Conservation (phyloP, 2,329 filamentous ascomycete species). For the Talaromyces sp. region DNA sequence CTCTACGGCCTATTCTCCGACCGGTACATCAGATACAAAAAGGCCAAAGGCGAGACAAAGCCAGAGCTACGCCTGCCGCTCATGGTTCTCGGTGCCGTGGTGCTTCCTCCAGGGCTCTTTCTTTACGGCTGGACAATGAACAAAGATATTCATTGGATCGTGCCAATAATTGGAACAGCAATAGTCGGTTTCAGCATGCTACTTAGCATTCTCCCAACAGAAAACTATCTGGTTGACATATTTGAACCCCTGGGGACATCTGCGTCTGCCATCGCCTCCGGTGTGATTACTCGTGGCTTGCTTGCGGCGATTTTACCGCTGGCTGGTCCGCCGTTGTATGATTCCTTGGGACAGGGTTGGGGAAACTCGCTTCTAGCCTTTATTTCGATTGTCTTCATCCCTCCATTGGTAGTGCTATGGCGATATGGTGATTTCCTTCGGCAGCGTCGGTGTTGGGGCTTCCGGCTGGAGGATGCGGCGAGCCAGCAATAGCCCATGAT, state of each 20-base stretch:
- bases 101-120: constrained; percentile 34
- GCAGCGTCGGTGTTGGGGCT: no score
- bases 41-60: constrained; percentile 1
- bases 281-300: constrained; percentile 47
- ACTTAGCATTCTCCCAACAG: constrained; percentile 40
- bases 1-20: constrained; percentile 41
- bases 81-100: constrained; percentile 15
- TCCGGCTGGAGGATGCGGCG: no score
- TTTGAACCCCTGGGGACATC: constrained; percentile 32
- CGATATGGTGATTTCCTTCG: constrained; percentile 16
- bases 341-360: constrained; percentile 38
- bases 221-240: constrained; percentile 56
- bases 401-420: constrained; percentile 20
- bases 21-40: constrained; percentile 5
- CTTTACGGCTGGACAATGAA: constrained; percentile 52
- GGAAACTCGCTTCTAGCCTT: constrained; percentile 49
- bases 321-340: constrained; percentile 47
- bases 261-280: constrained; percentile 44
- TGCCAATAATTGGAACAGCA: constrained; percentile 49
- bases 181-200: constrained; percentile 49
- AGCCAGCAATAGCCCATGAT: no score
- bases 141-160: constrained; percentile 47
- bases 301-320: constrained; percentile 54
- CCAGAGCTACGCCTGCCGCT: constrained; percentile 8
- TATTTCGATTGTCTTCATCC: constrained; percentile 43